Conservation (phyloP, 1,139 yeast genomes). For the Yamadazyma dushanensis region DNA sequence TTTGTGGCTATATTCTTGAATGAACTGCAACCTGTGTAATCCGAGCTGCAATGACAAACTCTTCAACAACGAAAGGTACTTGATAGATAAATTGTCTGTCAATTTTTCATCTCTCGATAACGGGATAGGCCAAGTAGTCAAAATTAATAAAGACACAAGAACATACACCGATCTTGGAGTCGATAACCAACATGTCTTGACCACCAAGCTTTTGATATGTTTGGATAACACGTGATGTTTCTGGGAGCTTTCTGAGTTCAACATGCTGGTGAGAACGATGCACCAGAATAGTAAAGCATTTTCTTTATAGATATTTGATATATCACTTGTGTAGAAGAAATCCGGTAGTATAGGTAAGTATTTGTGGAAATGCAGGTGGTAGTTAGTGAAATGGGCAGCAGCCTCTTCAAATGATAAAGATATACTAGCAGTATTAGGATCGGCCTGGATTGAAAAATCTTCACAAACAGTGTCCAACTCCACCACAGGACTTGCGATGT, state of each 20-base stretch:
- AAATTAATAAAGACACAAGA: conserved; percentile 38
- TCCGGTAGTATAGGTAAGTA: conserved; percentile 45
- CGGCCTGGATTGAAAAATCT: conserved; percentile 9
- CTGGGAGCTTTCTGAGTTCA: conserved; percentile 21
- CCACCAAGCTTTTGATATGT: conserved; percentile 42
- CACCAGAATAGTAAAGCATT: conserved; percentile 46
- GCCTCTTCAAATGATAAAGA: conserved; percentile 31
- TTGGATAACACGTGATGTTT: conserved; percentile 28
- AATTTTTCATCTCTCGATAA: conserved; percentile 26
- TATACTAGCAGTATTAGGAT: conserved; percentile 18
- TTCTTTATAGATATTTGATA: conserved; percentile 24
- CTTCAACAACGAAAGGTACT: conserved; percentile 43
- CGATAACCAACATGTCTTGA: conserved; percentile 44
- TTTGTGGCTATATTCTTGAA: conserved; percentile 46
- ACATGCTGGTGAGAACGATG: conserved; percentile 36
- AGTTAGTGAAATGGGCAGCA: conserved; percentile 28
- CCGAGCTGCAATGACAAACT: conserved; percentile 45
- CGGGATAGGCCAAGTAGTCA: conserved; percentile 53
- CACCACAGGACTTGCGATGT: not conserved
- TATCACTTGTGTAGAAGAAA: conserved; percentile 29
- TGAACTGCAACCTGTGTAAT: conserved; percentile 43
- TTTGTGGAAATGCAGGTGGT: conserved; percentile 32
- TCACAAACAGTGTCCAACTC: conserved; percentile 1
- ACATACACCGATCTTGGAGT: conserved; percentile 48
- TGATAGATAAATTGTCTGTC: conserved; percentile 37